A percentile compares a stretch with the other conserved stretches of the same genome.
Conservation (phyloP, 2,329 filamentous ascomycete species). For the Tolypocladium amazonense region DNA sequence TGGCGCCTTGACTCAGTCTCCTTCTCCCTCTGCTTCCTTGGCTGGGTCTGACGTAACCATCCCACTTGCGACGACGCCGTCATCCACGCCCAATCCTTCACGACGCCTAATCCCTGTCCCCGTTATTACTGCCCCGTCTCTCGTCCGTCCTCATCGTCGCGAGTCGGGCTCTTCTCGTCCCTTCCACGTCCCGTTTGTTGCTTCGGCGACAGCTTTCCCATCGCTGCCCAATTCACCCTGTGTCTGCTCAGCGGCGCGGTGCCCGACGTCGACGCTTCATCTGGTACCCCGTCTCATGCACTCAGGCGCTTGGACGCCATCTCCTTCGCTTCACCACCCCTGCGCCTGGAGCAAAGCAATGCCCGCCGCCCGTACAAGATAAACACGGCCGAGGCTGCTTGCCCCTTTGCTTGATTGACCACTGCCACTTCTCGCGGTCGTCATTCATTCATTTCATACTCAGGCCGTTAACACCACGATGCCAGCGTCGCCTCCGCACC, state of each 20-base stretch:
- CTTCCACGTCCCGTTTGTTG: neutral
- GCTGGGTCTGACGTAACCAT: neutral
- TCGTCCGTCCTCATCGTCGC: neutral
- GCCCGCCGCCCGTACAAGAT: neutral
- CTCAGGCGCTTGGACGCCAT: neutral
- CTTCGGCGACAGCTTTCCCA: neutral
- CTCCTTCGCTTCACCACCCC: neutral
- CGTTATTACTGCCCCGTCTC: neutral
- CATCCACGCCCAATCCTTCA: neutral
- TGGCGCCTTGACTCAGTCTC: neutral
- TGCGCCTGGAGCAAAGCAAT: neutral
- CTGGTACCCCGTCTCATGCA: neutral
- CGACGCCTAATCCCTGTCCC: neutral
- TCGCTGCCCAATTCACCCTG: neutral
- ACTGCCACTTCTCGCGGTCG: neutral
- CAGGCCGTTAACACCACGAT: constrained; percentile 1
- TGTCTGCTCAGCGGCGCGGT: neutral
- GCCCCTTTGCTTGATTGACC: neutral
- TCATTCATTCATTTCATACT: neutral
- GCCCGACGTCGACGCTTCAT: neutral
- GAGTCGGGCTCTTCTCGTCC: neutral
- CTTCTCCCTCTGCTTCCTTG: neutral
- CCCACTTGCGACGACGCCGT: neutral
- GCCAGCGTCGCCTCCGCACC: constrained; percentile 2
- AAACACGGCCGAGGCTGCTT: neutral